These are phyloP conservation scores for Coemansia sp. DNA, from an alignment of 192 early-diverging fungal genomes.

Conservation along the genomic window DNA sequence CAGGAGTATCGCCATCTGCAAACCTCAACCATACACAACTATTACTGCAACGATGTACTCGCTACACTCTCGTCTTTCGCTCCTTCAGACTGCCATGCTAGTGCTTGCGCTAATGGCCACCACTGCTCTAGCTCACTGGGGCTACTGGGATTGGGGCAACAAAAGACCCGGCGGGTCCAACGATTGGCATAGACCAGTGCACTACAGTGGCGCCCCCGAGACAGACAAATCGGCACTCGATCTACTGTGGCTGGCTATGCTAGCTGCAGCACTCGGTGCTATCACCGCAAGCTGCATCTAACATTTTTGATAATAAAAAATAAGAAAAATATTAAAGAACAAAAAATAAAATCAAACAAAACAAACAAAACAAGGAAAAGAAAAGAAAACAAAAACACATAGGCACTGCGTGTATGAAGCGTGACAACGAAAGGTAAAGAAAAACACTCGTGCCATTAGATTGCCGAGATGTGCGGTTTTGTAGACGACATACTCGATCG, in stretches of 20 bases:
- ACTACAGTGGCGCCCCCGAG: not conserved
- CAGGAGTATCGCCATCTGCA: not conserved
- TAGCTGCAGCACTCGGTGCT: not conserved
- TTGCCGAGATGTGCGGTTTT: constrained; percentile 28
- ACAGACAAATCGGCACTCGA: not conserved
- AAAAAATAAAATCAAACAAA: too few species aligned
- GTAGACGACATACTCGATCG: constrained; percentile 22
- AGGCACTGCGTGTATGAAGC: too few species aligned
- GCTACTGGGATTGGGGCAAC: not conserved
- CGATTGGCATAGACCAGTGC: not conserved
- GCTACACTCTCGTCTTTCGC: not conserved
- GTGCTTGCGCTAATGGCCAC: not conserved
- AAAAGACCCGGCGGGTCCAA: not conserved
- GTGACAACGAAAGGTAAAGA: not conserved
- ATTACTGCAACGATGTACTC: not conserved
- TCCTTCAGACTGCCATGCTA: not conserved
- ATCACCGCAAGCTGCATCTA: not conserved
- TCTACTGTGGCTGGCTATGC: not conserved
- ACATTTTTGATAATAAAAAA: not conserved
- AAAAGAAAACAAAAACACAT: not conserved
- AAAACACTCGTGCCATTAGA: constrained; percentile 6
- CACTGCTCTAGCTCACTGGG: not conserved
- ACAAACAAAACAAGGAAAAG: too few species aligned
- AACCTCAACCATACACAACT: not conserved
- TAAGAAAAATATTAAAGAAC: not conserved